These are phyloP conservation scores for Avena insularis DNA, from an alignment of 176 grass and related monocot genomes.

Conservation along the genomic window DNA sequence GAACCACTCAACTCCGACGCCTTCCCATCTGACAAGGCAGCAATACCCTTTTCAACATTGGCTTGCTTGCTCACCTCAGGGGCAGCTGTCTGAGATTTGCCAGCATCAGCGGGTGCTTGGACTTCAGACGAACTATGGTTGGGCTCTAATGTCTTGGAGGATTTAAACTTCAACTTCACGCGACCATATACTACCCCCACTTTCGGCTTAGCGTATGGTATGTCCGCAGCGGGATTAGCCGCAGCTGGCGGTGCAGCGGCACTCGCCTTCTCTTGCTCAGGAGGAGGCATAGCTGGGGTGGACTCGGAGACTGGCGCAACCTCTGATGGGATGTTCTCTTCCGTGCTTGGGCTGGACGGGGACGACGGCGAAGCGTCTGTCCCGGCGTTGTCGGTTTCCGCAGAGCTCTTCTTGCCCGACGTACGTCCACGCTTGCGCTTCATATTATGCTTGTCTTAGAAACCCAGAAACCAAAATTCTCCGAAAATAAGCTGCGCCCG, in stretches of 20 bases:
- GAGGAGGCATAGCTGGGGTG: slow-evolving; percentile 23
- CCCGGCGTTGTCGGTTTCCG: background rate
- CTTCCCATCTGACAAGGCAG: slow-evolving; percentile 31
- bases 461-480: background rate
- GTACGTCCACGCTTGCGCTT: slow-evolving; percentile 60
- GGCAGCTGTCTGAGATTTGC: slow-evolving; percentile 20
- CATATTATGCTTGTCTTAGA: slow-evolving; percentile 35
- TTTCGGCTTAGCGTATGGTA: slow-evolving; percentile 40
- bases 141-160: slow-evolving; percentile 45
- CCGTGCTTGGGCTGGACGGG: slow-evolving; percentile 42
- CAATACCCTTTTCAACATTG: slow-evolving; percentile 29
- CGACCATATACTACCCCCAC: slow-evolving; percentile 50
- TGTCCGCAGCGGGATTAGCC: slow-evolving; percentile 7
- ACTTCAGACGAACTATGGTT: slow-evolving; percentile 39
- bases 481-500: background rate
- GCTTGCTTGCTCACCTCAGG: slow-evolving; percentile 25
- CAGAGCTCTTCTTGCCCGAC: slow-evolving; percentile 35
- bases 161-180: slow-evolving; percentile 75
- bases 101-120: slow-evolving; percentile 30
- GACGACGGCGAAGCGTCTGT: slow-evolving; percentile 37
- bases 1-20: slow-evolving; percentile 38
- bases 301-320: background rate
- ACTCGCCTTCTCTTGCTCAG: slow-evolving; percentile 31
- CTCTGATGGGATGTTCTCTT: slow-evolving; percentile 39
- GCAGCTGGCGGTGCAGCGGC: background rate